These are phyloP conservation scores for Neodidymelliopsis sp. DNA, from an alignment of 2,329 filamentous ascomycete species.

Conservation along the genomic window DNA sequence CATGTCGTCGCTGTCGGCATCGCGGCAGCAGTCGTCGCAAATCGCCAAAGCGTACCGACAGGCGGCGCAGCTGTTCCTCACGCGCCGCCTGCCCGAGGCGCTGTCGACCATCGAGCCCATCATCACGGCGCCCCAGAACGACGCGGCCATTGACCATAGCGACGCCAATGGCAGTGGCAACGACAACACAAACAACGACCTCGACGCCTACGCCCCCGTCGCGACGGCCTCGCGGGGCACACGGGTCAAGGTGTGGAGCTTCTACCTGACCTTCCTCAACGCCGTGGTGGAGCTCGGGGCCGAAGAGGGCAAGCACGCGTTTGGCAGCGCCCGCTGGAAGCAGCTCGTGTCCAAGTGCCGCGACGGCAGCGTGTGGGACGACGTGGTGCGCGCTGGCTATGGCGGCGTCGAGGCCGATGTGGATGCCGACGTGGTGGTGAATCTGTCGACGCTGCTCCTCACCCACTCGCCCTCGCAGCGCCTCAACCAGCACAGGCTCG, in stretches of 20 bases:
- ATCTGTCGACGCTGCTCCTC: slow-evolving; percentile 86
- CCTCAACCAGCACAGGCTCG: slow-evolving; percentile 85
- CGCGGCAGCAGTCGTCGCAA: slow-evolving; percentile 71
- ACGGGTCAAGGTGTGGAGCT: slow-evolving; percentile 94
- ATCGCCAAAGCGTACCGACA: slow-evolving; percentile 95
- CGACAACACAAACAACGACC: slow-evolving; percentile 28
- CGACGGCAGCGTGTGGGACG: slow-evolving; percentile 93
- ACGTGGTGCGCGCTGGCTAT: slow-evolving; percentile 87
- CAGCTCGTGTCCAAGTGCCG: slow-evolving; percentile 81
- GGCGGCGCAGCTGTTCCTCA: slow-evolving; percentile 92
- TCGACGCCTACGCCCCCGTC: slow-evolving; percentile 68
- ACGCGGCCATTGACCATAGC: slow-evolving; percentile 27
- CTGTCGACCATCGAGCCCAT: slow-evolving; percentile 84
- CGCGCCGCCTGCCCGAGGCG: slow-evolving; percentile 89
- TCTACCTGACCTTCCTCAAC: slow-evolving; percentile 93
- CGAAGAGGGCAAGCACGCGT: slow-evolving; percentile 87
- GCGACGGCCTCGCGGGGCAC: slow-evolving; percentile 81
- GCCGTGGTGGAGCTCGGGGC: slow-evolving; percentile 86
- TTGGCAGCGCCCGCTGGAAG: slow-evolving; percentile 87
- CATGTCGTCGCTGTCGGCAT: slow-evolving; percentile 72
- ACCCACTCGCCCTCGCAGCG: slow-evolving; percentile 86
- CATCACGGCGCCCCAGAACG: slow-evolving; percentile 65
- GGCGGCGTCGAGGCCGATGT: slow-evolving; percentile 87
- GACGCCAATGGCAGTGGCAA: slow-evolving; percentile 1
- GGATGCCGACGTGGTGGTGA: slow-evolving; percentile 92